phyloP scores from a whole-genome alignment of 108 stramenopile genomes.

The Conticribra weissflogii region DNA sequence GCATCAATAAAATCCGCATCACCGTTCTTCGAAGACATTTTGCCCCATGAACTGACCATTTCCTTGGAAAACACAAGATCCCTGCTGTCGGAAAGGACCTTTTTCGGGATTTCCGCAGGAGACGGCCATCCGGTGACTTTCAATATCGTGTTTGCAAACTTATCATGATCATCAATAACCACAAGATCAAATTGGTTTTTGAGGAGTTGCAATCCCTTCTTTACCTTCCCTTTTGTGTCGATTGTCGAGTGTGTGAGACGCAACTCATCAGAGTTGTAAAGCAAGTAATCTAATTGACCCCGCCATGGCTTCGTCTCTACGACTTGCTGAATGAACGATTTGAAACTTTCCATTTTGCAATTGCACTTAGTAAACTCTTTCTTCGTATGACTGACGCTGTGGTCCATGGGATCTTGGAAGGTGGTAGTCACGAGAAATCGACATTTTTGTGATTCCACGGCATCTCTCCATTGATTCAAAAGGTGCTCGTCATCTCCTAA shows the following conservation, averaged over 20 bases:
- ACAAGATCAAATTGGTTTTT: conserved; percentile 45
- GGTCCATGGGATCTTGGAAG: conserved; percentile 32
- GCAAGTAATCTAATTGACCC: conserved; percentile 50
- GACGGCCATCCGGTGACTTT: conserved; percentile 42
- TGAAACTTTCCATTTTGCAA: conserved; percentile 27
- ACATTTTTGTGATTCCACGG: conserved; percentile 28
- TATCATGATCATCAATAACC: conserved; percentile 19
- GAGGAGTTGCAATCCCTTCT: conserved; percentile 24
- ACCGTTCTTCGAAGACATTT: conserved; percentile 37
- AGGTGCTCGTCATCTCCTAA: conserved; percentile 13
- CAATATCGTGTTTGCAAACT: conserved; percentile 20
- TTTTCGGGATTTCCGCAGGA: conserved; percentile 4
- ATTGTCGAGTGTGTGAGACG: background rate
- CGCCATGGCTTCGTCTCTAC: conserved; percentile 13
- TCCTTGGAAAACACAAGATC: conserved; percentile 34
- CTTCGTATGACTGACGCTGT: conserved; percentile 40
- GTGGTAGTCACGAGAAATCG: conserved; percentile 26
- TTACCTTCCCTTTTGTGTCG: conserved; percentile 32
- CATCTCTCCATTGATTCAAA: conserved; percentile 18
- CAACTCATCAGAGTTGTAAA: conserved; percentile 24
- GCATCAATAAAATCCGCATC: conserved; percentile 49
- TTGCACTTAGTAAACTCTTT: conserved; percentile 20
- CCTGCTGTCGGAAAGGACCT: conserved; percentile 2
- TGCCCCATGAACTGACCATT: conserved; percentile 30
- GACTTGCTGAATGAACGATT: conserved; percentile 8